These are phyloP conservation scores for Kuraishia borneana DNA, from an alignment of 805 yeast species.

Conservation along the genomic window DNA sequence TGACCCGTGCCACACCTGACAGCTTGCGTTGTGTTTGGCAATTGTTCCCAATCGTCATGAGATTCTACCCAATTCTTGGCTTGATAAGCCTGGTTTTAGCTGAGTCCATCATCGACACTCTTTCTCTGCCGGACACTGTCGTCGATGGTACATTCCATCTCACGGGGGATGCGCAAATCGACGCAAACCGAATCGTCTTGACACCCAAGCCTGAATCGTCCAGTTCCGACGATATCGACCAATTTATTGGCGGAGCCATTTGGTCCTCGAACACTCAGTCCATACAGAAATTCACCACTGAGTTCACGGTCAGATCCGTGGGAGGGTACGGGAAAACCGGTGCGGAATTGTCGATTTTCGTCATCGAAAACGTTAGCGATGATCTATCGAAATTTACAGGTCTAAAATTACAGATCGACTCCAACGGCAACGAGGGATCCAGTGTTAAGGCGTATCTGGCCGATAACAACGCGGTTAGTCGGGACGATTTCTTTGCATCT, in stretches of 20 bases:
- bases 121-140: conserved; percentile 1
- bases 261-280: conserved; percentile 25
- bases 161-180: conserved; percentile 25
- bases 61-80: too few relatives aligned
- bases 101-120: not conserved
- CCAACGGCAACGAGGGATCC: conserved; percentile 29
- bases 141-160: not conserved
- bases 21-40: too few relatives aligned
- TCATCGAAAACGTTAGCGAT: conserved; percentile 22
- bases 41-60: too few relatives aligned
- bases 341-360: conserved; percentile 52
- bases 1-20: too few relatives aligned
- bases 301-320: conserved; percentile 50
- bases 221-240: conserved; percentile 11
- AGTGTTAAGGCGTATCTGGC: conserved; percentile 48
- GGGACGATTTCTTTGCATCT: conserved; percentile 33
- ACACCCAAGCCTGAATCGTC: conserved; percentile 27
- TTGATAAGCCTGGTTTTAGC: too few relatives aligned
- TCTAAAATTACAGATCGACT: conserved; percentile 47
- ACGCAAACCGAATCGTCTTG: conserved; percentile 42
- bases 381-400: conserved; percentile 38
- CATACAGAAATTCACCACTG: conserved; percentile 32
- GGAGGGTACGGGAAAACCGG: conserved; percentile 36
- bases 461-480: conserved; percentile 35
- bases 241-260: conserved; percentile 28